Evolutionary conservation across 2,329 filamentous ascomycete genomes (phyloP), one percentile per base, ranked within the genome.

Genomic region (Colletotrichum sp.): DNA sequence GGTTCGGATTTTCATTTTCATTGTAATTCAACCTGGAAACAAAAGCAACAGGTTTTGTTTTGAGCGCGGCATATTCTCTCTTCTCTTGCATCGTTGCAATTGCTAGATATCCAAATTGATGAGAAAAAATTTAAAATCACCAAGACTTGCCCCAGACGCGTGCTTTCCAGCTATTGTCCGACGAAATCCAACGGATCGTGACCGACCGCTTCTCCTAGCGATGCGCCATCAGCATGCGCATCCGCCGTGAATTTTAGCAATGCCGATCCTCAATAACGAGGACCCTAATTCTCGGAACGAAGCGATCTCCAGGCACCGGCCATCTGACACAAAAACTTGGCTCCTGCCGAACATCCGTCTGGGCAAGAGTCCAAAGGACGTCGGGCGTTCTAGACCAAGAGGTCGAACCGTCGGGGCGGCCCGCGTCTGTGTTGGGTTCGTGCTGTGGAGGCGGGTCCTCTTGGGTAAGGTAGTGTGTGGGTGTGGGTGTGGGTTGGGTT

Each of bases 21-120:
- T 60, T 74, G 64, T 74, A 74, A 76, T 76, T 52, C 59, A 32
- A 72, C 70, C 74, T 76, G 65, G 70, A 64, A 48, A 63, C n/a
- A 68, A 39, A 71, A 19, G 48, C 16, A 63, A 69, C 70, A 69
- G 74, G 70, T 69, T 15, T 73, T 34, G 30, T 70, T 71, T 74
- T 52, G 70, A 76, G 74, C 74, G 65, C 16, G 27, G 64, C 70
- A 63, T 76, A 44, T 16, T 30, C 34, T 73, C 57, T 52, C 22
- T 39, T 48, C 69, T 66, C 57, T 39, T 30, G 60, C 11, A 39
- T 34, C 25, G 28, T 64, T 64, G 67, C 73, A 28, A 61, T 7
- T 39, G 12, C 32, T 67, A 75, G 69, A 76, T 32, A 61, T 65
- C 59, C 60, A 65, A 65, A 76, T 66, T 60, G 70, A 76, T 55